These are phyloP conservation scores for Fraxinus americana DNA, from an alignment of 257 asterid genomes.

Conservation along the genomic window DNA sequence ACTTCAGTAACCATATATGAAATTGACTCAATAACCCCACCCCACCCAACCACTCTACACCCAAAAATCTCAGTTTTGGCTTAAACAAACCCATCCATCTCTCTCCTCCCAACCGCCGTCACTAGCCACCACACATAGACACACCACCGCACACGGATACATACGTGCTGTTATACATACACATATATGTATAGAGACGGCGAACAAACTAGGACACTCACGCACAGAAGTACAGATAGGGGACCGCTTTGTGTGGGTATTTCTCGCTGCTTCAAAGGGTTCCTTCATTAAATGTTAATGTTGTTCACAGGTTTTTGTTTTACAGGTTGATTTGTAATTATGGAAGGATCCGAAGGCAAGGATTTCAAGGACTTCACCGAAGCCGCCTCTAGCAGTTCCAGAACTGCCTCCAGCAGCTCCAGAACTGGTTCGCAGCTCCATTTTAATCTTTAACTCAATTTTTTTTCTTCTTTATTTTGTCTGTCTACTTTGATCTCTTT, in stretches of 20 bases:
- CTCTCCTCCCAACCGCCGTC: conserved; percentile 22
- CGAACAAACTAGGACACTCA: not conserved
- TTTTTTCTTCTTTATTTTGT: not conserved
- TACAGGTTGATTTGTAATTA: conserved; percentile 24
- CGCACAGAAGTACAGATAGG: conserved; percentile 4
- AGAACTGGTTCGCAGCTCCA: conserved; percentile 39
- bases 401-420: conserved; percentile 25
- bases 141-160: not conserved
- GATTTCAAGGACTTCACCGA: conserved; percentile 38
- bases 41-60: not conserved
- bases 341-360: conserved; percentile 67
- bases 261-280: conserved; percentile 33
- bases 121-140: conserved; percentile 20
- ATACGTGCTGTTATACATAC: not conserved
- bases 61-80: not conserved
- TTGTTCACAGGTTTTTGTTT: conserved; percentile 7
- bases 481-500: conserved; percentile 18
- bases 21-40: not conserved
- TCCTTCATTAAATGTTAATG: conserved; percentile 10
- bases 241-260: conserved; percentile 25
- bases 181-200: not conserved
- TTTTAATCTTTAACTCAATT: conserved; percentile 6
- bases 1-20: not conserved
- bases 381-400: conserved; percentile 41
- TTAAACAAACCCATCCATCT: conserved; percentile 11